Conservation (phyloP, 805 yeast species). For the Candida pseudofarinosa region DNA sequence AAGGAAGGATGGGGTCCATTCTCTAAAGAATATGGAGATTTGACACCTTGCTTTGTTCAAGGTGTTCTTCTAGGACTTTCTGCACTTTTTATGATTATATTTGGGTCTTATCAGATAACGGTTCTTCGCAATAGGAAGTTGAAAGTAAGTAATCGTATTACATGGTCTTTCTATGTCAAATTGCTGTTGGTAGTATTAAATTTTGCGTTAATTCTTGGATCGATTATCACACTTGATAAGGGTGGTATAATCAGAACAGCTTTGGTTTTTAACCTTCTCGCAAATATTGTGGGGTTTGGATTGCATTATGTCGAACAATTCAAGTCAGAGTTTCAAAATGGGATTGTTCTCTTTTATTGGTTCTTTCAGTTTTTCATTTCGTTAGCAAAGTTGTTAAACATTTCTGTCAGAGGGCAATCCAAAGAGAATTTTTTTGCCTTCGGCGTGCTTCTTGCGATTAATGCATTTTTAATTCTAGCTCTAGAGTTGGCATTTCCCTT, state of each 20-base stretch:
- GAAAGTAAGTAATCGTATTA: slow-evolving; percentile 22
- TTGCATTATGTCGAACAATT: slow-evolving; percentile 71
- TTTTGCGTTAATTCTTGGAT: slow-evolving; percentile 29
- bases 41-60: slow-evolving; percentile 58
- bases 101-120: slow-evolving; percentile 37
- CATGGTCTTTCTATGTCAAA: slow-evolving; percentile 41
- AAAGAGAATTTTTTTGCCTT: slow-evolving; percentile 18
- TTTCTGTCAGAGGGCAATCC: slow-evolving; percentile 30
- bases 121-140: slow-evolving; percentile 25
- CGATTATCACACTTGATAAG: slow-evolving; percentile 11
- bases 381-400: slow-evolving; percentile 40
- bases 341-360: slow-evolving; percentile 75
- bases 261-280: slow-evolving; percentile 28
- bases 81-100: slow-evolving; percentile 39
- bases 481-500: slow-evolving; percentile 43
- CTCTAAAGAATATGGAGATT: slow-evolving; percentile 43
- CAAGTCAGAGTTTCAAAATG: slow-evolving; percentile 60
- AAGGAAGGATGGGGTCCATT: slow-evolving; percentile 44
- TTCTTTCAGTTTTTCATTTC: slow-evolving; percentile 49
- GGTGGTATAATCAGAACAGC: slow-evolving; percentile 23
- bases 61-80: slow-evolving; percentile 44
- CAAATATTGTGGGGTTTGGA: slow-evolving; percentile 47
- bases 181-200: slow-evolving; percentile 37
- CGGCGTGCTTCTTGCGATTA: slow-evolving; percentile 31
- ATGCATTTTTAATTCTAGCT: slow-evolving; percentile 37